Evolutionary conservation across 2,329 filamentous ascomycete species (phyloP), one percentile per base, ranked within the genome.

Genomic region (Aspergillus bombycis): DNA sequence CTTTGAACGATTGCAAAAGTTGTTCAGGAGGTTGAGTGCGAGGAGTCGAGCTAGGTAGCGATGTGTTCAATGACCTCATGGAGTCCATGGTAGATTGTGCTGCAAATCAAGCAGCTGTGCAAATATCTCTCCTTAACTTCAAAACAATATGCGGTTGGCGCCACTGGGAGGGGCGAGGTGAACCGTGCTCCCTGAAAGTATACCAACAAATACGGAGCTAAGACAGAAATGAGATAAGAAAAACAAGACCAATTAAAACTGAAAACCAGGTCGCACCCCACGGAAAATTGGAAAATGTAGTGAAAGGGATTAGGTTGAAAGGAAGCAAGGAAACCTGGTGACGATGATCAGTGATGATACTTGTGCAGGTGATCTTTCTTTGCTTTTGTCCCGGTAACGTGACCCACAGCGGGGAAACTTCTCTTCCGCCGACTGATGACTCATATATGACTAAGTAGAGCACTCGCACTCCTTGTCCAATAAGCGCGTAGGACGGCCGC

Each of bases 1-100:
- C 89, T 78, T 93, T 95, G 85, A 99, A 99, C 63, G 92, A 90
- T 71, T 94, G 90, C 62, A 97, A 88, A 55, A 97, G 88, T 74
- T 82, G 78, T 71, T 83, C 82, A 3, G 81, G 78, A 50, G 81
- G 81, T 63, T 81, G 80, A 57, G 77, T 76, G 63, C 77, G 83
- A 68, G 81, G 76, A 43, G 82, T 80, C 16, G 83, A 82, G 64
- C 79, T 78, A n/a, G 87, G 87, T 62, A 89, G 77, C 57, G 86
- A 88, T 34, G 83, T 87, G 68, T 88, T 88, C 53, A 89, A 79
- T 62, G 84, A 86, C 71, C 85, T 82, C 86, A 89, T 88, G 59
- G 86, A 88, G 72, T 89, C 87, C 87, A 89, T 89, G 69, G 60
- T 74, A 62, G 58, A 36, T 30, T 19, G 36, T 28, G 59, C 64